Evolutionary conservation across 345 rosid species (phyloP).

Genomic region (Eucalyptus erythrocorys): DNA sequence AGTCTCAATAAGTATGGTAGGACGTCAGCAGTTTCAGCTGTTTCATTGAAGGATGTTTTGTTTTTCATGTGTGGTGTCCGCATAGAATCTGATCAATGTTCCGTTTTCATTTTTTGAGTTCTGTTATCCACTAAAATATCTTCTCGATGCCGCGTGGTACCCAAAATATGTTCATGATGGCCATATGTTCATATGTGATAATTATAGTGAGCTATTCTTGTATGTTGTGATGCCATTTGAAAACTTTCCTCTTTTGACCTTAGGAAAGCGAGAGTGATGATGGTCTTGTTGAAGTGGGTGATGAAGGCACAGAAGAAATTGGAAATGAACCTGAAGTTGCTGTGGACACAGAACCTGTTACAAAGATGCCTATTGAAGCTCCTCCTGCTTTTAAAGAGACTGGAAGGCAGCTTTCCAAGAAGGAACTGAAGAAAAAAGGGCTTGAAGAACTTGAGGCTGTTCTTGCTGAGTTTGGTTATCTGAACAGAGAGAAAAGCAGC

Average conservation of each 20-base stretch:
- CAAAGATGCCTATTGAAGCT: slow-evolving; percentile 16
- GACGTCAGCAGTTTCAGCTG: background rate
- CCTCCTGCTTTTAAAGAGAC: slow-evolving; percentile 16
- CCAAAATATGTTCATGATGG: background rate
- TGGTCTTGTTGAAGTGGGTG: slow-evolving; percentile 29
- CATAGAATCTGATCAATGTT: background rate
- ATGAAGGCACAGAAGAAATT: slow-evolving; percentile 44
- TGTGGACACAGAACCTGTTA: slow-evolving; percentile 4
- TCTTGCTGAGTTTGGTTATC: slow-evolving; percentile 35
- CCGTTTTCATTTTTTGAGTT: background rate
- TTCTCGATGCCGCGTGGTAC: background rate
- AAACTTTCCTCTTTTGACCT: background rate
- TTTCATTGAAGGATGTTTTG: background rate
- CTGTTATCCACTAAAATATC: background rate
- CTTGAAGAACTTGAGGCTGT: slow-evolving; percentile 58
- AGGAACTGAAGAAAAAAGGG: slow-evolving; percentile 51
- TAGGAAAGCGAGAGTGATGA: slow-evolving; percentile 49
- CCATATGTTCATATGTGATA: background rate
- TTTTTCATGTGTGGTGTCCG: background rate
- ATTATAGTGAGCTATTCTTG: background rate
- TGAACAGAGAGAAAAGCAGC: slow-evolving; percentile 8
- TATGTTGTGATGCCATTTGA: background rate
- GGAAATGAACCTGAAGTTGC: slow-evolving; percentile 20
- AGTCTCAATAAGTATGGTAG: background rate
- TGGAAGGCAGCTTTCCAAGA: slow-evolving; percentile 47